Evolutionary conservation across 2,329 filamentous ascomycete genomes (phyloP).

Genomic region (Fusarium citri): DNA sequence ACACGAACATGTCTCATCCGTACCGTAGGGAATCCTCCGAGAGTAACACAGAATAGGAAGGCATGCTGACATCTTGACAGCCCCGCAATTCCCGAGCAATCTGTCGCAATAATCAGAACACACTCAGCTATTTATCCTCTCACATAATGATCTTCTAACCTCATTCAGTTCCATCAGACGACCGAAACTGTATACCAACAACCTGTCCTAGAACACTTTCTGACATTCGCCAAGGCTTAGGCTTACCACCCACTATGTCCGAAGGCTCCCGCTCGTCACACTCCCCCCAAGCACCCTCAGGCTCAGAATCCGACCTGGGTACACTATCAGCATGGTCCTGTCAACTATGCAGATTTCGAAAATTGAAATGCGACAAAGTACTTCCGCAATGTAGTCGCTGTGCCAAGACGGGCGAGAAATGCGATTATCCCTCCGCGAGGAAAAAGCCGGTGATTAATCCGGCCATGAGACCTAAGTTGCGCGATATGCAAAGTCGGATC

Average conservation of each 20-base stretch:
- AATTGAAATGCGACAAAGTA: conserved; percentile 24
- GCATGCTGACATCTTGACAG: neutral
- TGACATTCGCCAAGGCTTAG: neutral
- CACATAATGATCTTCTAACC: neutral
- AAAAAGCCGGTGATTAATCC: conserved; percentile 26
- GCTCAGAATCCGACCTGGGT: conserved; percentile 14
- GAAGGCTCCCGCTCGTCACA: conserved; percentile 16
- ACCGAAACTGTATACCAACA: neutral
- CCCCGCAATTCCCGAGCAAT: neutral
- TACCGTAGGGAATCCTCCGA: neutral
- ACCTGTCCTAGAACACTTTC: accelerated
- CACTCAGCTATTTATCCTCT: neutral
- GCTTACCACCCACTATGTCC: conserved; percentile 7
- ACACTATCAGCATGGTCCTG: conserved; percentile 23
- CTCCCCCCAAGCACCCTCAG: conserved; percentile 22
- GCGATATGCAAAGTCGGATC: conserved; percentile 30
- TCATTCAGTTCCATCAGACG: neutral
- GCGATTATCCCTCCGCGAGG: conserved; percentile 23
- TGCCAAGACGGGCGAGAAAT: conserved; percentile 16
- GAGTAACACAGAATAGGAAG: neutral
- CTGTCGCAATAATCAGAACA: neutral
- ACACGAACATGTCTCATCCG: too few species aligned
- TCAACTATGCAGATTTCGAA: conserved; percentile 21
- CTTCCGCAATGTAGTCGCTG: conserved; percentile 23
- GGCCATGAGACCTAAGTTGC: conserved; percentile 20